phyloP scores from a whole-genome alignment of 768 basidiomycete genomes.

The Piloderma croceum region DNA sequence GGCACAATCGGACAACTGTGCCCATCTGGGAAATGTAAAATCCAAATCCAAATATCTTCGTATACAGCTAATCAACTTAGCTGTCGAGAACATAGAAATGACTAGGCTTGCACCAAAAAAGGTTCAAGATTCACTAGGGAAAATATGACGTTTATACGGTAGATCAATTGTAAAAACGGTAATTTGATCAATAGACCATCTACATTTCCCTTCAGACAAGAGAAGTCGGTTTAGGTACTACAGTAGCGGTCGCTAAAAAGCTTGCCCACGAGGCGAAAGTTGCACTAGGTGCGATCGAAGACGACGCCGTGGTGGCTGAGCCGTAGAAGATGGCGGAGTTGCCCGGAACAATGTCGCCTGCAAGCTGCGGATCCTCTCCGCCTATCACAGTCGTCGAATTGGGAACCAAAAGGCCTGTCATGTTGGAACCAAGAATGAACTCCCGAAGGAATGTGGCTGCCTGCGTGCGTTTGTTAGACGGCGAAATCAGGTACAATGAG shows the following conservation, averaged over 20 bases:
- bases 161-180: too few relatives aligned
- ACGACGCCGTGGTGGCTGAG: constrained; percentile 12
- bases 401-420: constrained; percentile 60
- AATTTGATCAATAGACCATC: too few relatives aligned
- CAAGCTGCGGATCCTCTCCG: constrained; percentile 45
- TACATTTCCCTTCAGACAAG: too few relatives aligned
- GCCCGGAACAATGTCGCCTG: constrained; percentile 45
- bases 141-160: too few relatives aligned
- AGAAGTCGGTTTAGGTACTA: too few relatives aligned
- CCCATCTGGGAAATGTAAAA: too few relatives aligned
- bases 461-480: constrained; percentile 42
- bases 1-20: too few relatives aligned
- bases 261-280: constrained; percentile 7
- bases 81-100: too few relatives aligned
- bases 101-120: too few relatives aligned
- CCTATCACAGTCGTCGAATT: constrained; percentile 43
- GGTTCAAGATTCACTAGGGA: too few relatives aligned
- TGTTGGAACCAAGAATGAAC: constrained; percentile 59
- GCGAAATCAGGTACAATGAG: not conserved
- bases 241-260: constrained; percentile 11
- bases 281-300: constrained; percentile 4
- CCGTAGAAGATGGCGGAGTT: constrained; percentile 53
- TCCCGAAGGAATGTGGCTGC: constrained; percentile 60
- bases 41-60: too few relatives aligned
- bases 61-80: too few relatives aligned